Conservation (phyloP, 176 grass and related monocot species). For the Secale cereale region DNA sequence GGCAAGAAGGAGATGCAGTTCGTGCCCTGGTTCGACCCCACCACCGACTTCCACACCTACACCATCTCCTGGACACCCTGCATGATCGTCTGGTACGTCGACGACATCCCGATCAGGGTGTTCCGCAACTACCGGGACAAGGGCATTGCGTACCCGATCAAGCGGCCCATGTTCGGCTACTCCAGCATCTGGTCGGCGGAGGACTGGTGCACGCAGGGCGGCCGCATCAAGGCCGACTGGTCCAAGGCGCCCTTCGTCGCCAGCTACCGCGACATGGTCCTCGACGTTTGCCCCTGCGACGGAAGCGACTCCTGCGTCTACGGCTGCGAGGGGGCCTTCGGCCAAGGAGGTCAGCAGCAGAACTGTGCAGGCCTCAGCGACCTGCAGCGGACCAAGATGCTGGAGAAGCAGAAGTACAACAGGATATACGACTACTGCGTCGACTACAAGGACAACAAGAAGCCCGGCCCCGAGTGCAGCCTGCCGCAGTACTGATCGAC, state of each 20-base stretch:
- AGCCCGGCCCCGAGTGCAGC: neutral
- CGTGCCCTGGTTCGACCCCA: slow-evolving; percentile 68
- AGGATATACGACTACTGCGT: neutral
- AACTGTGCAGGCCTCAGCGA: neutral
- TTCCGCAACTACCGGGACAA: slow-evolving; percentile 55
- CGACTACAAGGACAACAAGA: neutral
- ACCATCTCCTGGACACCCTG: slow-evolving; percentile 74
- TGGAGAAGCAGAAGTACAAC: neutral
- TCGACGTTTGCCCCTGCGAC: neutral
- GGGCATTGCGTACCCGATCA: slow-evolving; percentile 44
- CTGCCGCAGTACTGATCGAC: neutral
- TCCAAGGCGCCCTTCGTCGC: slow-evolving; percentile 39
- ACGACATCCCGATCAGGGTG: slow-evolving; percentile 49
- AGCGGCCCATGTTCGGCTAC: slow-evolving; percentile 39
- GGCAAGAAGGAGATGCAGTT: slow-evolving; percentile 62
- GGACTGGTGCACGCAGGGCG: slow-evolving; percentile 68
- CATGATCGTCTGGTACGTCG: slow-evolving; percentile 45
- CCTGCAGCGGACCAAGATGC: neutral
- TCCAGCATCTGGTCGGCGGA: slow-evolving; percentile 83
- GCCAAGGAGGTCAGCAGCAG: neutral
- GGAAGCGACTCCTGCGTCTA: neutral
- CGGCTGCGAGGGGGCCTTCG: neutral
- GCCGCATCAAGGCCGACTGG: slow-evolving; percentile 66
- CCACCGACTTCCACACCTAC: slow-evolving; percentile 68
- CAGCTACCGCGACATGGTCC: neutral